Evolutionary conservation across 1,284 basidiomycete genomes (phyloP).

Genomic region (Ceratobasidium sp.): DNA sequence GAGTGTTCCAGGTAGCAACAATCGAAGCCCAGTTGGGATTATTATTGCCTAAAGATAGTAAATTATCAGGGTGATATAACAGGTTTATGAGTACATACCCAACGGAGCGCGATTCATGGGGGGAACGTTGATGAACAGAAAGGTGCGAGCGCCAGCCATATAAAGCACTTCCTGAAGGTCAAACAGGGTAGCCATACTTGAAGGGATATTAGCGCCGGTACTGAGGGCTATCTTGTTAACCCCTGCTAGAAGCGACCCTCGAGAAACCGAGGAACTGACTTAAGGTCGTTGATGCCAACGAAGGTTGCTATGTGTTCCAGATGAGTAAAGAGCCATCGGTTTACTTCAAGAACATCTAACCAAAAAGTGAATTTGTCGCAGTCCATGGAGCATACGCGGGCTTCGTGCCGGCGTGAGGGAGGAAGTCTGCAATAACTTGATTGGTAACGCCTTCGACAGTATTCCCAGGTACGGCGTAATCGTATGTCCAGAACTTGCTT

Average conservation of each 20-base stretch:
- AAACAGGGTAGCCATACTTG: constrained; percentile 55
- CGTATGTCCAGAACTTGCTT: constrained; percentile 3
- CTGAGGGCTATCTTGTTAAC: not conserved
- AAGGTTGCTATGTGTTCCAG: constrained; percentile 61
- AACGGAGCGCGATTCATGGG: constrained; percentile 13
- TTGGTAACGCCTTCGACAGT: not conserved
- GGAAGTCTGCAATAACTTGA: not conserved
- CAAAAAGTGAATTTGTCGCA: constrained; percentile 4
- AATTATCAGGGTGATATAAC: not conserved
- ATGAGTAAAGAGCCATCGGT: not conserved
- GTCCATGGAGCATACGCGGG: not conserved
- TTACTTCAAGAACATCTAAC: not conserved
- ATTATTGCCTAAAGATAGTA: not conserved
- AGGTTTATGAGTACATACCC: not conserved
- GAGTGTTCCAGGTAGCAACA: constrained; percentile 12
- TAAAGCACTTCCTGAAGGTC: constrained; percentile 61
- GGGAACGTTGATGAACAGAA: constrained; percentile 64
- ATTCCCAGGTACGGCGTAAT: constrained; percentile 7
- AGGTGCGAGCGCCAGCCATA: constrained; percentile 65
- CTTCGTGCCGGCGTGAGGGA: not conserved
- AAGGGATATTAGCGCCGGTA: constrained; percentile 23
- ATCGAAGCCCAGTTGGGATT: constrained; percentile 2
- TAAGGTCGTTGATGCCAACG: constrained; percentile 73
- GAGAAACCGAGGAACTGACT: constrained; percentile 53
- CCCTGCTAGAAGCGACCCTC: not conserved